Conservation (phyloP, 2,329 filamentous ascomycete genomes). For the Fusarium lyarnte region DNA sequence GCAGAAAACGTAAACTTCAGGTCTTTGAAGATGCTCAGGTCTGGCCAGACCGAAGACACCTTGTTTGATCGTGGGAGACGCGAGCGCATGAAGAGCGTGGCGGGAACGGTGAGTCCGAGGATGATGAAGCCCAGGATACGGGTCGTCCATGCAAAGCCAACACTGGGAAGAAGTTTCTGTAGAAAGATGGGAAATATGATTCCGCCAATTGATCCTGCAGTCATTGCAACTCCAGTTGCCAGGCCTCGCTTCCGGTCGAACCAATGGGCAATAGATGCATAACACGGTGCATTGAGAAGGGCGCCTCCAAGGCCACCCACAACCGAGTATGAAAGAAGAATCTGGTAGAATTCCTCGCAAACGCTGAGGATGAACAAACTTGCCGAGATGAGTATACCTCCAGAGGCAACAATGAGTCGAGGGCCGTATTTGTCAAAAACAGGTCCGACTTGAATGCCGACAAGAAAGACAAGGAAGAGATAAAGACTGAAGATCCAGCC, state of each 20-base stretch:
- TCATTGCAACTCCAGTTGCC: slow-evolving; percentile 83
- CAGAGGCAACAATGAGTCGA: slow-evolving; percentile 69
- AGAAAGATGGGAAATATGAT: slow-evolving; percentile 67
- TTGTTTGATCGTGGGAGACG: slow-evolving; percentile 60
- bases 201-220: slow-evolving; percentile 76
- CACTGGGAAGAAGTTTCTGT: slow-evolving; percentile 55
- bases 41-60: slow-evolving; percentile 59
- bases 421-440: slow-evolving; percentile 83
- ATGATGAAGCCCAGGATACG: slow-evolving; percentile 62
- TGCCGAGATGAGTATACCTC: slow-evolving; percentile 68
- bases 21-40: slow-evolving; percentile 70
- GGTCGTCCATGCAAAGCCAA: slow-evolving; percentile 61
- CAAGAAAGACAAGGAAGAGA: slow-evolving; percentile 82
- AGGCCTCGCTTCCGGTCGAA: slow-evolving; percentile 78
- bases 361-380: slow-evolving; percentile 74
- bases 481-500: slow-evolving; percentile 92
- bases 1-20: slow-evolving; percentile 68
- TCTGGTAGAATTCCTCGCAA: slow-evolving; percentile 79
- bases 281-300: slow-evolving; percentile 79
- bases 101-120: slow-evolving; percentile 56
- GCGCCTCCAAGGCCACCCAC: slow-evolving; percentile 77
- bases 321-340: slow-evolving; percentile 79
- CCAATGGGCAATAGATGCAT: slow-evolving; percentile 80
- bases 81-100: slow-evolving; percentile 60
- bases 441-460: slow-evolving; percentile 83